Conservation (phyloP, 192 early-diverging fungal genomes). For the Entomortierella beljakovae region DNA sequence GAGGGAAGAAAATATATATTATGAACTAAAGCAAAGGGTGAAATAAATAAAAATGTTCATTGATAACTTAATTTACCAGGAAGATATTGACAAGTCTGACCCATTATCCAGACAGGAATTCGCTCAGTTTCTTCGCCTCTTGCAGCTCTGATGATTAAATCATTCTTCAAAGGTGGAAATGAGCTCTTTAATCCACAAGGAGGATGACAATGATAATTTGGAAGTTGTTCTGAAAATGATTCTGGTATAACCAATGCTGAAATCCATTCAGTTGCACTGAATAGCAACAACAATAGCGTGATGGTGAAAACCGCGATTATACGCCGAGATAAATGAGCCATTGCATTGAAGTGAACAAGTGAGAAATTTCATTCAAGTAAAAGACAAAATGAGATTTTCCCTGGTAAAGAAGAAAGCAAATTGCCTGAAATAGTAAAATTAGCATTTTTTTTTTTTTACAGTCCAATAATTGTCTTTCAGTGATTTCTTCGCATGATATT, state of each 20-base stretch:
- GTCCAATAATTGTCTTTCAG: too few relatives aligned
- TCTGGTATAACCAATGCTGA: not conserved
- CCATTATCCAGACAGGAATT: constrained; percentile 98
- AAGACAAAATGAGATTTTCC: too few relatives aligned
- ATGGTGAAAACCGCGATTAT: not conserved
- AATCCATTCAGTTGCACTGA: not conserved
- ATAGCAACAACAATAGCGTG: too few relatives aligned
- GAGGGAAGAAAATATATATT: not conserved
- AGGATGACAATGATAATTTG: not conserved
- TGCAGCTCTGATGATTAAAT: constrained; percentile 88
- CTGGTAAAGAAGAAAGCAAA: too few relatives aligned
- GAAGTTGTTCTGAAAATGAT: not conserved
- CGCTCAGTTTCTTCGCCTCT: constrained; percentile 82
- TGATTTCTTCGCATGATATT: too few relatives aligned
- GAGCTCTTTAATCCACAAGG: not conserved
- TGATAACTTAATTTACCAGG: constrained; percentile 78
- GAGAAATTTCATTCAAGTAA: too few relatives aligned
- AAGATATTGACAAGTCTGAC: constrained; percentile 96
- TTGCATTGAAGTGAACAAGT: not conserved
- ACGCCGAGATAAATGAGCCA: not conserved
- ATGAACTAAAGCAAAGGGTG: not conserved
- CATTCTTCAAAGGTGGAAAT: constrained; percentile 91
- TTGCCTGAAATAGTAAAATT: too few relatives aligned
- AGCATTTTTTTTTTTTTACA: too few relatives aligned
- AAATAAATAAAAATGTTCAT: not conserved